Base-by-base conservation (phyloP, 768 basidiomycete species). In the Amyloporia xantha region DNA sequence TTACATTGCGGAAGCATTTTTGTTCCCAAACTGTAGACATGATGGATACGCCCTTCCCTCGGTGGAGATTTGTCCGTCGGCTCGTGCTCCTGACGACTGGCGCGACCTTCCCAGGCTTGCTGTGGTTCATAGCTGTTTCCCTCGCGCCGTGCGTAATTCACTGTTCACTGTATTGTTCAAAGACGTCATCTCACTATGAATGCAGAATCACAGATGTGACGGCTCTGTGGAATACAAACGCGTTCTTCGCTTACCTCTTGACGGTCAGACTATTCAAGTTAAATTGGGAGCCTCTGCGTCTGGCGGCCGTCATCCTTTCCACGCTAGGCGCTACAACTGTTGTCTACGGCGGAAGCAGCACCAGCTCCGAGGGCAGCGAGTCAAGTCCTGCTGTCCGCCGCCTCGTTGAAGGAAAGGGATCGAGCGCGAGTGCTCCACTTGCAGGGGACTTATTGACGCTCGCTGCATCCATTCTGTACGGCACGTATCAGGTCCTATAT, bases 201-300 rank as follows among this genome's bases (percentile, higher is more conserved):
- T 42, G 13, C 53, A 91, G 91, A 20, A 72, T 91, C 23, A 85
- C 82, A 55, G 90, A 93, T 66, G 80, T 93, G 23, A 94, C 91
- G 26, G 66, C 69, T 0, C 52, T 92, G 23, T 91, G 88, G 82
- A 94, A 95, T 61, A 83, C 86, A 6, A 89, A 87, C 58, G 85
- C 89, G 1, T 93, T 97, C 70, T 93, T 91, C 65, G 87, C 89
- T 4, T 98, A 97, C 62, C 62, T 91, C 23, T 78, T 97, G 62
- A 78, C 84, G n/a, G 80, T 93, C 52, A 78, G 78, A 56, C 57
- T 91, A 2, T 81, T 84, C 52, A 68, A 75, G 19, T 67, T 79
- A 21, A 69, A 72, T 55, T 84, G 84, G 85, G 77, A 86, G 52
- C 54, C 74, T 13, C 70, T 77, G 39, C 82, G 78, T 37, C 66